Evolutionary conservation across 208 protist species (phyloP).

Genomic region (Balamuthia mandrillaris): DNA sequence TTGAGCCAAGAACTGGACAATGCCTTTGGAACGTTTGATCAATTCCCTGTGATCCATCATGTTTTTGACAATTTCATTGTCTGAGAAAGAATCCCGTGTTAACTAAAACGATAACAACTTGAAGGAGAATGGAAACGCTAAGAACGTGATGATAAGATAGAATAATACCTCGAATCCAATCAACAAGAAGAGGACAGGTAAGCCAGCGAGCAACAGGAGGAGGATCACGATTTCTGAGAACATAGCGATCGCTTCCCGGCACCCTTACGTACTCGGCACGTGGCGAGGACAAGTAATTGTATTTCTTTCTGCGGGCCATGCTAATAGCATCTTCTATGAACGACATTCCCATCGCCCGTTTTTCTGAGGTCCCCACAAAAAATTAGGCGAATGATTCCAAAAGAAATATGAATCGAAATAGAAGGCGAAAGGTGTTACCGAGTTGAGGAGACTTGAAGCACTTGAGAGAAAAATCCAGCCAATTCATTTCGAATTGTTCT

Average conservation of each 20-base stretch:
- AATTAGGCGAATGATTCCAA: too few relatives aligned
- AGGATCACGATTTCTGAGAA: not conserved
- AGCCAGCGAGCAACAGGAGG: not conserved
- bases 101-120: too few relatives aligned
- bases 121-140: too few relatives aligned
- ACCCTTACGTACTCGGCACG: too few relatives aligned
- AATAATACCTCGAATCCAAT: not conserved
- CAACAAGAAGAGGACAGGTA: not conserved
- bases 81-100: too few relatives aligned
- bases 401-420: too few relatives aligned
- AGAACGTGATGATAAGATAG: not conserved
- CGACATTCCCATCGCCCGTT: not conserved
- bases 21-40: not conserved
- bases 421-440: too few relatives aligned
- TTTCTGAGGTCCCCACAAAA: too few relatives aligned
- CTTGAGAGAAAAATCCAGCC: conserved; percentile 24
- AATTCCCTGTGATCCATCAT: not conserved
- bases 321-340: not conserved
- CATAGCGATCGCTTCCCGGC: not conserved
- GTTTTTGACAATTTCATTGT: conserved; percentile 8
- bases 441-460: conserved; percentile 30
- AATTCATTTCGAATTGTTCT: conserved; percentile 14
- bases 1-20: not conserved
- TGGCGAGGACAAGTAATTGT: too few relatives aligned
- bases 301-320: not conserved